Conservation (phyloP, 306 rosid species). For the Cucurbita maxima region DNA sequence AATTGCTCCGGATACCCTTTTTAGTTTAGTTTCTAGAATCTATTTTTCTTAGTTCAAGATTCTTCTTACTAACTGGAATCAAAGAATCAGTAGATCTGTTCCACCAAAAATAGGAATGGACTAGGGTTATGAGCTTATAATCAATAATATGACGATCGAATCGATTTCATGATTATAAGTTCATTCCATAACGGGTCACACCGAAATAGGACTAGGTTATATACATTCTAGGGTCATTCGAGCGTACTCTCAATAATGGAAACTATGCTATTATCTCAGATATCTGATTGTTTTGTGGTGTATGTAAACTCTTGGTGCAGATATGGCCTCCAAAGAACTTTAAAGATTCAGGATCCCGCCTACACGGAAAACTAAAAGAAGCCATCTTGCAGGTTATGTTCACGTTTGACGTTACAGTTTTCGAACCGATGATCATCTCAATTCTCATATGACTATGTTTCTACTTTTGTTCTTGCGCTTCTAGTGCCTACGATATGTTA, state of each 20-base stretch:
- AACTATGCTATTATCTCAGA: neutral
- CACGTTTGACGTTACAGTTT: neutral
- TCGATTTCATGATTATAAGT: too few species aligned
- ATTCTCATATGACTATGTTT: neutral
- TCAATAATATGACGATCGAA: too few species aligned
- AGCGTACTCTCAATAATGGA: neutral
- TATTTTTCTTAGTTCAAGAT: too few species aligned
- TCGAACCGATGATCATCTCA: neutral
- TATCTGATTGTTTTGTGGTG: neutral
- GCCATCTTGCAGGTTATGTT: conserved; percentile 67
- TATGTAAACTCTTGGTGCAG: conserved; percentile 27
- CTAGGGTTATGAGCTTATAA: too few species aligned
- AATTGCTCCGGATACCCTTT: too few species aligned
- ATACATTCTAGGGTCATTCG: too few species aligned
- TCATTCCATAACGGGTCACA: too few species aligned
- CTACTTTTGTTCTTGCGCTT: neutral
- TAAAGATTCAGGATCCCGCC: conserved; percentile 84
- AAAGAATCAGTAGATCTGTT: too few species aligned
- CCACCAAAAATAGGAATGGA: too few species aligned
- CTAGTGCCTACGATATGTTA: neutral
- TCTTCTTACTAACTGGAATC: too few species aligned
- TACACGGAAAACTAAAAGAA: conserved; percentile 86
- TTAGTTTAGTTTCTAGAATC: too few species aligned
- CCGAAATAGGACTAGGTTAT: too few species aligned
- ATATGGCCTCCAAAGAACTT: conserved; percentile 98